phyloP scores from a whole-genome alignment of 2,329 filamentous ascomycete species.

The Aspergillus alliaceus region DNA sequence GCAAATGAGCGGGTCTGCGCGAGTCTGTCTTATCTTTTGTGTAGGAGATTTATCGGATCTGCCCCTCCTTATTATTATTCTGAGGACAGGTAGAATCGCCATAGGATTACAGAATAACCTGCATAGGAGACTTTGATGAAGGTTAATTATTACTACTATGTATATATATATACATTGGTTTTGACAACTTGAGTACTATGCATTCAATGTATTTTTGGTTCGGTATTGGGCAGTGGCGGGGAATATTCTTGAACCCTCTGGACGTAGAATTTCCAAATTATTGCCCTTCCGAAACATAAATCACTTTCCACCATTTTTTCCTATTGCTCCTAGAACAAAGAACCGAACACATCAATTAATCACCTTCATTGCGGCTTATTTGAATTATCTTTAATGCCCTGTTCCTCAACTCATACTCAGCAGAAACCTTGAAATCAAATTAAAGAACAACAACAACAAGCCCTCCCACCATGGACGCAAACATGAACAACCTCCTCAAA shows the following conservation, averaged over 20 bases:
- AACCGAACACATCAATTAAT: neutral
- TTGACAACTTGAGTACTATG: no score
- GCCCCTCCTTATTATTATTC: neutral
- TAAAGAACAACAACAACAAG: conserved; percentile 13
- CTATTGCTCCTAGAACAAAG: neutral
- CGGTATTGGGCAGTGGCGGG: conserved; percentile 5
- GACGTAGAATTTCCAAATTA: conserved; percentile 5
- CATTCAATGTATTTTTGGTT: no score
- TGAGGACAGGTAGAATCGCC: no score
- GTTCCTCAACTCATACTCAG: neutral
- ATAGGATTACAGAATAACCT: no score
- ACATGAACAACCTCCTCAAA: conserved; percentile 75
- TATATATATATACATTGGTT: neutral
- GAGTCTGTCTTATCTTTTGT: neutral
- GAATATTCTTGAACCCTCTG: conserved; percentile 22
- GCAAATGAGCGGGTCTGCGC: neutral
- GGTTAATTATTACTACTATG: no score
- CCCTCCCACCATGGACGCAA: conserved; percentile 54
- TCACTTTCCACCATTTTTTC: neutral
- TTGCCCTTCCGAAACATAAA: neutral
- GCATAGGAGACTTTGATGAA: no score
- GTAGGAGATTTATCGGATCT: neutral
- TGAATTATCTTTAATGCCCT: conserved; percentile 9
- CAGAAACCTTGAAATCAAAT: neutral
- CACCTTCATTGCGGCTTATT: neutral